Evolutionary conservation across 2,329 filamentous ascomycete genomes (phyloP).

Genomic region (Anisogramma anomala): DNA sequence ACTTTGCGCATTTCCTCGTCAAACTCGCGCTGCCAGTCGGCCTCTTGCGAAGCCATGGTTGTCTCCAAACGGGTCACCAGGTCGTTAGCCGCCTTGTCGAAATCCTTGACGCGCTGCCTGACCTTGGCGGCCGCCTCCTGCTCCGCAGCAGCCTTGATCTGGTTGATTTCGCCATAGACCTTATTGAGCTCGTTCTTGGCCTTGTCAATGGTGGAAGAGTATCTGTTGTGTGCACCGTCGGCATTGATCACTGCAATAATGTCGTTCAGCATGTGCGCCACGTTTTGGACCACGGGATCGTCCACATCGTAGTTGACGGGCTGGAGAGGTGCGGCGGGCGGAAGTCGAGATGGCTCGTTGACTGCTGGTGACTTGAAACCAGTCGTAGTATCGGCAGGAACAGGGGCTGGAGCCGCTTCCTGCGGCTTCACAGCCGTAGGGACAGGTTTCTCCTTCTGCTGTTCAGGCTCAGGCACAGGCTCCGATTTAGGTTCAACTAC

Average conservation of each 20-base stretch:
- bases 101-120: conserved; percentile 58
- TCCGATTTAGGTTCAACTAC: conserved; percentile 20
- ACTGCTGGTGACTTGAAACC: conserved; percentile 48
- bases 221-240: conserved; percentile 66
- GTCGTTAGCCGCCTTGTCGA: conserved; percentile 77
- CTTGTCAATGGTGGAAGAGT: conserved; percentile 66
- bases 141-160: conserved; percentile 57
- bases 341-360: conserved; percentile 52
- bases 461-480: conserved; percentile 20
- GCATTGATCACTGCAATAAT: conserved; percentile 89
- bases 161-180: conserved; percentile 66
- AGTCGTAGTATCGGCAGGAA: conserved; percentile 19
- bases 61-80: conserved; percentile 80
- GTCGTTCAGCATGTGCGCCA: conserved; percentile 92
- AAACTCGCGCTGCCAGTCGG: conserved; percentile 77
- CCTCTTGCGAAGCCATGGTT: conserved; percentile 70
- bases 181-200: conserved; percentile 73
- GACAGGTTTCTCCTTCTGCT: conserved; percentile 18
- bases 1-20: conserved; percentile 74
- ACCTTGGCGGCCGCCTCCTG: conserved; percentile 66
- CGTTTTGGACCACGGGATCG: conserved; percentile 81
- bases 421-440: conserved; percentile 22
- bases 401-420: conserved; percentile 15
- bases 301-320: conserved; percentile 65
- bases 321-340: conserved; percentile 61